Evolutionary conservation across 31 red algal genomes (phyloP), one percentile per base, ranked within the genome.

Genomic region (Bonnemaisonia californica): DNA sequence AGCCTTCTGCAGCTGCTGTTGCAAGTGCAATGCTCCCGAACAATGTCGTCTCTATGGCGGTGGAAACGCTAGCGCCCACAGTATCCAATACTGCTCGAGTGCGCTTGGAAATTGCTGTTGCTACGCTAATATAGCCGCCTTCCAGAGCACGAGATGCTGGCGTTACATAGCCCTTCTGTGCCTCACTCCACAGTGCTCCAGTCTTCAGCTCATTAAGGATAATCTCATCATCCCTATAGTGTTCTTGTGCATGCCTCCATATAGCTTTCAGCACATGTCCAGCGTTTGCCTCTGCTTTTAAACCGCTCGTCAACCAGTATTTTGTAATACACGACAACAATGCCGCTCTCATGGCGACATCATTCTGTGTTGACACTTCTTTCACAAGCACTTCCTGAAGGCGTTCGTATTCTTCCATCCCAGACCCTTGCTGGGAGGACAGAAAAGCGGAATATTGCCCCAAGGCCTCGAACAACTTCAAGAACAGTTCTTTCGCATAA

Each of bases 381-480:
- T 77, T 82, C 16, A 87, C 76, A 31, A 93, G 64, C 3, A 83
- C 28, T 68, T 93, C 90, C 76, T 93, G 90, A 13, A 86, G 38
- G 2, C 82, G 81, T 55, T 93, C 90, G 81, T 93, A 93, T 65
- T 93, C 90, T 66, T 85, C 82, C 77, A 85, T 71, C 3, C 82
- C 70, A 8, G 76, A 56, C 8, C 83, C 83, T 67, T 73, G 82
- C 21, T 47, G 41, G 27, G 57, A 65, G 55, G 56, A 34, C 19
- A 76, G 24, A 72, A 81, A 93, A 9, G 90, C 74, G 31, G 81
- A 85, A 68, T 93, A 86, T 42, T 93, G 90, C 23, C 90, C 90
- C 38, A 85, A 63, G 21, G 90, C 90, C 19, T 85, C 82, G 45
- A 93, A 80, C 18, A 93, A 58, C 76, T 93, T 93, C 4, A 93